Base-by-base conservation (phyloP, 495 filamentous ascomycete genomes). In the Penicillium flavigenum region DNA sequence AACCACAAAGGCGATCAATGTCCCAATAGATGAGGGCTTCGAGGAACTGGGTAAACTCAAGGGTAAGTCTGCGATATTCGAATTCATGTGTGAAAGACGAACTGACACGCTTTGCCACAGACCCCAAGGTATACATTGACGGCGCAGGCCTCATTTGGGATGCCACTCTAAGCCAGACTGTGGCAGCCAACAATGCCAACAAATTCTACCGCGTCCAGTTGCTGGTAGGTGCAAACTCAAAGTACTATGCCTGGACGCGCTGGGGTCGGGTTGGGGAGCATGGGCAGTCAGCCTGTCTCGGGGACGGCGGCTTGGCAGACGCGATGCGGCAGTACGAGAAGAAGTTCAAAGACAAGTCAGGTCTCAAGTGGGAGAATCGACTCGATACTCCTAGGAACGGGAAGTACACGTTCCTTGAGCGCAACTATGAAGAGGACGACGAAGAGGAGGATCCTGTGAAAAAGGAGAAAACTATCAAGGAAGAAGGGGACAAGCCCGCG, bases 371-470 rank as follows among this genome's bases (percentile, higher is more conserved):
- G 91, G 75, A 65, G 1, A 65, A 88, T 44, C 82, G 91, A 3
- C 66, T 78, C 10, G 72, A 81, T 2, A 64, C 75, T 6, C 86
- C 88, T 0, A 87, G 82, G 57, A 72, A 75, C 1, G 76, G 75
- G 8, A 91, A 92, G 64, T 94, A 94, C 65, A 86, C 86, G 4
- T 95, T 89, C 63, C 75, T 95, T 34, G 87, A 92, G 71, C 79
- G 69, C 19, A 79, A 76, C 63, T 92, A 92, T 58, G 81, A 83
- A 36, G 78, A 80, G 2, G 87, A 88, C 42, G 84, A 87, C 11
- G 80, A 83, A 7, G 81, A 83, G 2, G 68, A 73, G n/a, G 65
- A 68, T 16, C 32, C 32, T 2, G 47, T 8, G 5, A 57, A 58
- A 36, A 54, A 51, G 31, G 47, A 62, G 16, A 47, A 47, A 14